phyloP scores from a whole-genome alignment of 164 flowering plant genomes.

The Vitis vinifera region DNA sequence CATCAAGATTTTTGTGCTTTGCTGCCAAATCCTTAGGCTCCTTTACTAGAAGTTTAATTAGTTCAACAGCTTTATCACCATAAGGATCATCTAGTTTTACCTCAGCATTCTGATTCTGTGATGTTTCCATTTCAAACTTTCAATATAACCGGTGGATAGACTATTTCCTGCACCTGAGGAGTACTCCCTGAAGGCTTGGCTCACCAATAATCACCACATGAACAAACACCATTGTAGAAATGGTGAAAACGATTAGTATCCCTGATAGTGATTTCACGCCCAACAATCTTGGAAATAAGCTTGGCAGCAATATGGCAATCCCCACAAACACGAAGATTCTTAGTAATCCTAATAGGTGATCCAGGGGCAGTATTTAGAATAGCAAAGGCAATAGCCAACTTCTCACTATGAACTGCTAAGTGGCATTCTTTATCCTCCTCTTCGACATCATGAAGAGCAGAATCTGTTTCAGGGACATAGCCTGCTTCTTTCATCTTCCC shows the following conservation, averaged over 20 bases:
- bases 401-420: constrained; percentile 42
- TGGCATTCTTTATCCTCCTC: constrained; percentile 47
- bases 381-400: constrained; percentile 37
- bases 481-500: constrained; percentile 41
- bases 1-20: constrained; percentile 32
- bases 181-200: neutral
- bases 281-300: constrained; percentile 31
- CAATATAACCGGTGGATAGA: constrained; percentile 47
- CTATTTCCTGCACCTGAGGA: too few relatives aligned
- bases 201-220: constrained; percentile 41
- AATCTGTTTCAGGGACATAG: constrained; percentile 37
- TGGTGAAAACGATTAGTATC: constrained; percentile 37
- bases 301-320: constrained; percentile 42
- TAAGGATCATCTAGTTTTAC: constrained; percentile 23
- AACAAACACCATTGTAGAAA: constrained; percentile 28
- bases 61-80: constrained; percentile 28
- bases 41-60: constrained; percentile 45
- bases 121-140: constrained; percentile 31
- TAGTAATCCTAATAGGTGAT: constrained; percentile 32
- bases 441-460: constrained; percentile 47
- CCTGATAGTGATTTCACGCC: constrained; percentile 31
- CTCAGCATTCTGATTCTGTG: constrained; percentile 21
- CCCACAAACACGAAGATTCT: constrained; percentile 40
- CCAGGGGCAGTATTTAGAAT: constrained; percentile 26
- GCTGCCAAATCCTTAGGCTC: constrained; percentile 69